Percentiles rank a stretch among this genome's conserved stretches.
Evolutionary conservation across 2,329 filamentous ascomycete species (phyloP).

Genomic region (Raffaelea albimanens): DNA sequence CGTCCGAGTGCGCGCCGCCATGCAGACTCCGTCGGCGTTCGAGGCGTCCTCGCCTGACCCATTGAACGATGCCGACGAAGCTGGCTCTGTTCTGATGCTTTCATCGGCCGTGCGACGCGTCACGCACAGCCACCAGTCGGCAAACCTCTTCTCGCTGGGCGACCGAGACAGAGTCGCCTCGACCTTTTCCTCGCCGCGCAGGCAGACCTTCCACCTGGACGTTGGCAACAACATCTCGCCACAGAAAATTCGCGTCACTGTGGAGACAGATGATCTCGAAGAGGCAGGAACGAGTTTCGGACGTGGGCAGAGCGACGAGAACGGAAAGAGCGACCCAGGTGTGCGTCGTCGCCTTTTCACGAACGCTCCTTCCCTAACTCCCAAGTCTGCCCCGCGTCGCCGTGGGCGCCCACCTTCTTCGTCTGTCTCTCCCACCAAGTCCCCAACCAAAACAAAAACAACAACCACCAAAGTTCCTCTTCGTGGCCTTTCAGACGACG

Average conservation of each 20-base stretch:
- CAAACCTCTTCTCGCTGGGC: constrained; percentile 26
- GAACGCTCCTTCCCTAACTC: constrained; percentile 18
- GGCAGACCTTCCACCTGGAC: constrained; percentile 48
- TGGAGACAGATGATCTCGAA: constrained; percentile 34
- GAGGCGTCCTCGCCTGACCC: constrained; percentile 42
- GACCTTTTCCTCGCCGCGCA: constrained; percentile 34
- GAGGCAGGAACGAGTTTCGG: constrained; percentile 4
- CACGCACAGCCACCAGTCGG: constrained; percentile 33
- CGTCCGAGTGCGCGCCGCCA: not conserved
- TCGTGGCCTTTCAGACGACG: constrained; percentile 31
- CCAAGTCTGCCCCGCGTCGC: constrained; percentile 25
- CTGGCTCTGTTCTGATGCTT: not conserved
- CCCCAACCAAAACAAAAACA: constrained; percentile 33
- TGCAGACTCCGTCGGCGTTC: constrained; percentile 10
- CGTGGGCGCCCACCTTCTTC: constrained; percentile 8
- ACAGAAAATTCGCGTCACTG: constrained; percentile 44
- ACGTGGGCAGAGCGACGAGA: not conserved
- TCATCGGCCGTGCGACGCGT: constrained; percentile 26
- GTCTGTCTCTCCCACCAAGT: constrained; percentile 4
- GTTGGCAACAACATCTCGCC: constrained; percentile 40
- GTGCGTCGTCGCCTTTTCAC: constrained; percentile 20
- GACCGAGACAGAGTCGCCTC: constrained; percentile 13
- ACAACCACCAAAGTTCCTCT: constrained; percentile 32
- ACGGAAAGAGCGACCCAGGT: not conserved
- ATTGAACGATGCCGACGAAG: constrained; percentile 28